Base-by-base conservation (phyloP, 208 protist genomes). In the Leishmania martiniquensis region DNA sequence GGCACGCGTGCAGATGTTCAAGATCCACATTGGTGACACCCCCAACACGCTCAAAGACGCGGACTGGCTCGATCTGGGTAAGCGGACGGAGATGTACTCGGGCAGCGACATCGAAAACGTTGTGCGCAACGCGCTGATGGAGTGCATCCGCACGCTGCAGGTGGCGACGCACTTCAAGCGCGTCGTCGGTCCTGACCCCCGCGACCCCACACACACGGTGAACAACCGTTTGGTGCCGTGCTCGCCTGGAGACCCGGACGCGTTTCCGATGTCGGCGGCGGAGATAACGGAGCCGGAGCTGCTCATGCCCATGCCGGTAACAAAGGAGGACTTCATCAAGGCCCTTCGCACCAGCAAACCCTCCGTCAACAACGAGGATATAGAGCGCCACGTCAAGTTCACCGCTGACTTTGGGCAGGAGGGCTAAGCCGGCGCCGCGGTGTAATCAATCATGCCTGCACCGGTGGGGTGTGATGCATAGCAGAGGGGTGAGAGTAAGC, bases 161-260 rank as follows among this genome's bases (percentile, higher is more conserved):
- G 86, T 90, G n/a, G 98, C 99, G 7, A 99, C 98, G 17, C 98
- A 99, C 84, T 99, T 99, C 85, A 99, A 99, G 86, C 82, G 80
- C 73, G 96, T 99, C 5, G 72, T 60, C 5, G 96, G 92, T 12
- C 94, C 92, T 37, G 90, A 90, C 62, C 89, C 89, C 32, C 85
- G 87, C 22, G 91, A 98, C 81, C 93, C 94, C 1, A 91, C 86
- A 10, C 83, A 83, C 45, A 94, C 85, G 4, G 81, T 91, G 0
- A 89, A 95, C 75, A 96, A 97, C 66, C 80, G 89, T 20, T 77
- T 98, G 49, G 92, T 95, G 49, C 98, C 98, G 15, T 99, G 98
- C 88, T 97, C 94, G 15, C 98, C 98, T 10, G 97, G 97, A 72
- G 98, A 98, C 77, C 95, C 94, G 32, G 86, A 88, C 13, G 98